These are phyloP conservation scores for Poronia punctata DNA, from an alignment of 495 filamentous ascomycete genomes.

Conservation along the genomic window DNA sequence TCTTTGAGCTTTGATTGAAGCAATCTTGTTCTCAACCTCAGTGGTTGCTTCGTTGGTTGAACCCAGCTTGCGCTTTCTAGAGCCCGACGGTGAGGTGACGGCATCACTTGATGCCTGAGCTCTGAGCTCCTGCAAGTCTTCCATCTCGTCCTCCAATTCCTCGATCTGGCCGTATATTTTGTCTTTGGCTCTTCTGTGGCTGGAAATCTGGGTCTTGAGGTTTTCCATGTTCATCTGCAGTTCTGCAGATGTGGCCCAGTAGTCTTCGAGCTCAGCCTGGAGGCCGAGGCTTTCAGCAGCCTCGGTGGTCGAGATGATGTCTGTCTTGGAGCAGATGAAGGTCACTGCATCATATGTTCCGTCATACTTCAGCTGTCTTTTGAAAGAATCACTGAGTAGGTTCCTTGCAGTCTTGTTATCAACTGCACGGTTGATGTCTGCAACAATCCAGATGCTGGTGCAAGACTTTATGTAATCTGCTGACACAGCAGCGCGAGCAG, in stretches of 20 bases:
- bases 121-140: conserved; percentile 40
- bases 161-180: conserved; percentile 27
- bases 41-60: no score
- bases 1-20: conserved; percentile 21
- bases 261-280: conserved; percentile 35
- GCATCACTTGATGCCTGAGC: conserved; percentile 38
- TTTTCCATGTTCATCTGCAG: conserved; percentile 18
- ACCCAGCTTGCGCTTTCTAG: conserved; percentile 28
- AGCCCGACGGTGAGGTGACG: conserved; percentile 39
- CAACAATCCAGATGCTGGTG: conserved; percentile 53
- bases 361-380: conserved; percentile 59
- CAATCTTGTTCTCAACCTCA: conserved; percentile 17
- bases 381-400: conserved; percentile 55
- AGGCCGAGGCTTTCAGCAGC: conserved; percentile 30
- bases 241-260: conserved; percentile 11
- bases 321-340: conserved; percentile 64
- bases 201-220: conserved; percentile 32
- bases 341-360: conserved; percentile 49
- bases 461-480: conserved; percentile 55
- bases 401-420: conserved; percentile 58
- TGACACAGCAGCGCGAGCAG: conserved; percentile 54
- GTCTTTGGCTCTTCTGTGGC: not conserved
- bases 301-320: conserved; percentile 48
- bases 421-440: conserved; percentile 57
- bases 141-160: conserved; percentile 27